Evolutionary conservation across 371 early-diverging fungal species (phyloP).

Genomic region (Dichotomocladium elegans): DNA sequence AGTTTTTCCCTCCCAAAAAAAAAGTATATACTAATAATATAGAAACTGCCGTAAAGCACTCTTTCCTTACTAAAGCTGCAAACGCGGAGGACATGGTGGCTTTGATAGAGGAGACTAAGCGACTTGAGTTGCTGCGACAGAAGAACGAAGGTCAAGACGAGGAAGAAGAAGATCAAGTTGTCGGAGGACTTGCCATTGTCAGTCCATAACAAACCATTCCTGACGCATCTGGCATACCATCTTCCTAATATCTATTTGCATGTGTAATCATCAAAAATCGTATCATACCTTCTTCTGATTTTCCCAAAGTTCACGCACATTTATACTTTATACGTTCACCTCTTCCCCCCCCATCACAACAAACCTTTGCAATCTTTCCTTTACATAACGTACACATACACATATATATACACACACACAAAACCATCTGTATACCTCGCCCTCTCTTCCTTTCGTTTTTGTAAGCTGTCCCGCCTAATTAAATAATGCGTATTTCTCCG

Average conservation of each 20-base stretch:
- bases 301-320: too few species aligned
- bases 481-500: too few species aligned
- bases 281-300: too few species aligned
- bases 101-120: constrained; percentile 20
- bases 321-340: too few species aligned
- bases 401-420: background rate
- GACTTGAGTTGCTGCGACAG: constrained; percentile 12
- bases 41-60: constrained; percentile 20
- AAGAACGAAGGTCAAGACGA: constrained; percentile 16
- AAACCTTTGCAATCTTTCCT: background rate
- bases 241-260: constrained; percentile 1
- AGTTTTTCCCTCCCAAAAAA: background rate
- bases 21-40: background rate
- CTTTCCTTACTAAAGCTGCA: constrained; percentile 29
- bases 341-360: background rate
- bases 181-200: constrained; percentile 11
- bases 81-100: constrained; percentile 21
- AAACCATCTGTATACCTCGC: too few species aligned
- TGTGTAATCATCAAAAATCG: constrained; percentile 6
- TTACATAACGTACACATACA: background rate
- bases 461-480: too few species aligned
- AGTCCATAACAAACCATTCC: constrained; percentile 1
- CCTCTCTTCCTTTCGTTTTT: too few species aligned
- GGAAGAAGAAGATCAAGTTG: constrained; percentile 12
- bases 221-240: background rate